Evolutionary conservation across 345 rosid species (phyloP).

Genomic region (Salix udensis): DNA sequence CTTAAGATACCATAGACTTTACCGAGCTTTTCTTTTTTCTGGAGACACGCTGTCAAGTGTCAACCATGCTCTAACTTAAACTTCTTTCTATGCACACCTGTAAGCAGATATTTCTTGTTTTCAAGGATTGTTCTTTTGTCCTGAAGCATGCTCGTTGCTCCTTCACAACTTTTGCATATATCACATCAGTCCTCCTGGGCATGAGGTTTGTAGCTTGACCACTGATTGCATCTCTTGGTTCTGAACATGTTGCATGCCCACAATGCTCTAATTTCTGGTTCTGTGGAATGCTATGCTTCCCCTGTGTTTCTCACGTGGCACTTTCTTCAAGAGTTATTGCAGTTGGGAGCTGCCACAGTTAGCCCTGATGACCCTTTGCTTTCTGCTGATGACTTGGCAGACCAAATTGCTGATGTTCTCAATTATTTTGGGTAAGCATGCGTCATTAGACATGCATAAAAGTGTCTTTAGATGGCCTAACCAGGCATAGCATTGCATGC

Average conservation of each 20-base stretch:
- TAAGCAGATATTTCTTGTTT: constrained; percentile 81
- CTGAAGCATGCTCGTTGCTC: constrained; percentile 83
- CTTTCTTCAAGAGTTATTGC: constrained; percentile 73
- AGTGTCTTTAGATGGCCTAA: constrained; percentile 1
- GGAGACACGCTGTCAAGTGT: background rate
- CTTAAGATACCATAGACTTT: background rate
- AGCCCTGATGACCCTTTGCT: constrained; percentile 54
- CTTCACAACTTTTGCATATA: constrained; percentile 95
- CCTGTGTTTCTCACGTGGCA: constrained; percentile 44
- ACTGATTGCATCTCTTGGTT: constrained; percentile 6
- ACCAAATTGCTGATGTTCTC: constrained; percentile 86
- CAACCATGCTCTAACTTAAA: constrained; percentile 18
- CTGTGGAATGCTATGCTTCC: constrained; percentile 14
- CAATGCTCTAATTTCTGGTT: constrained; percentile 24
- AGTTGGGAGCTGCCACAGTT: constrained; percentile 82
- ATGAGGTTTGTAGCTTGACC: constrained; percentile 68
- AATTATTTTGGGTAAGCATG: constrained; percentile 78
- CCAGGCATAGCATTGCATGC: background rate
- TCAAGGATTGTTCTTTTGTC: constrained; percentile 85
- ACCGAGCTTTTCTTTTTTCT: background rate
- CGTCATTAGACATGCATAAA: background rate
- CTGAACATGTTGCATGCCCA: constrained; percentile 1
- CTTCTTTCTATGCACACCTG: constrained; percentile 2
- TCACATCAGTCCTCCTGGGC: constrained; percentile 95
- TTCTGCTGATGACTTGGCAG: constrained; percentile 92